These are phyloP conservation scores for Fagopyrum homotropicum DNA, from an alignment of 148 eudicot genomes.

Conservation along the genomic window DNA sequence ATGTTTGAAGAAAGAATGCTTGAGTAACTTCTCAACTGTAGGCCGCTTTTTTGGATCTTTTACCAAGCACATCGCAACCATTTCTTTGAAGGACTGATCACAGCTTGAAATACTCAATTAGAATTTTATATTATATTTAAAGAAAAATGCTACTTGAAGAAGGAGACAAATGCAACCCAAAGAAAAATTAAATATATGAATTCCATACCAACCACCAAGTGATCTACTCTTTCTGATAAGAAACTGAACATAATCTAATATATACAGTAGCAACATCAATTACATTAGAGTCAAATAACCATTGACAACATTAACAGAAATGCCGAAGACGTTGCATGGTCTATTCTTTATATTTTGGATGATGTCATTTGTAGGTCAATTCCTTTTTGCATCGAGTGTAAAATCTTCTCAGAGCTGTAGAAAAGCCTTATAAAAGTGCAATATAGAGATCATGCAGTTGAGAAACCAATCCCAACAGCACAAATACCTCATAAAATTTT, in stretches of 20 bases:
- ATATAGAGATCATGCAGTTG: background rate
- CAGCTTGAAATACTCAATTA: constrained; percentile 24
- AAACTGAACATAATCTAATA: background rate
- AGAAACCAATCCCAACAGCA: background rate
- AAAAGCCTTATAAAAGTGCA: too few relatives aligned
- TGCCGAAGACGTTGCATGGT: background rate
- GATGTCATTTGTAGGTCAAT: background rate
- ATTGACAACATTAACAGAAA: background rate
- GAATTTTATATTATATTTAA: constrained; percentile 6
- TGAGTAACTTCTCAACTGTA: constrained; percentile 81
- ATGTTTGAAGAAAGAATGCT: constrained; percentile 85
- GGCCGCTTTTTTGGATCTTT: constrained; percentile 98
- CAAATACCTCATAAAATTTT: background rate
- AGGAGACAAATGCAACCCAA: background rate
- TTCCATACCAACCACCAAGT: background rate
- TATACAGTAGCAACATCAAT: background rate
- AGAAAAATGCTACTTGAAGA: background rate
- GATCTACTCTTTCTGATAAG: background rate
- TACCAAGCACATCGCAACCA: constrained; percentile 99
- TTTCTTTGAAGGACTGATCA: constrained; percentile 84
- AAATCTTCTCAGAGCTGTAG: background rate
- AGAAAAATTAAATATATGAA: background rate
- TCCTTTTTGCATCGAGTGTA: background rate
- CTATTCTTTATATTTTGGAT: background rate
- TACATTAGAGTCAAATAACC: background rate